A percentile compares a stretch with the other conserved stretches of the same genome.
Conservation (phyloP, 768 basidiomycete genomes). For the Plicaturopsis crispa region DNA sequence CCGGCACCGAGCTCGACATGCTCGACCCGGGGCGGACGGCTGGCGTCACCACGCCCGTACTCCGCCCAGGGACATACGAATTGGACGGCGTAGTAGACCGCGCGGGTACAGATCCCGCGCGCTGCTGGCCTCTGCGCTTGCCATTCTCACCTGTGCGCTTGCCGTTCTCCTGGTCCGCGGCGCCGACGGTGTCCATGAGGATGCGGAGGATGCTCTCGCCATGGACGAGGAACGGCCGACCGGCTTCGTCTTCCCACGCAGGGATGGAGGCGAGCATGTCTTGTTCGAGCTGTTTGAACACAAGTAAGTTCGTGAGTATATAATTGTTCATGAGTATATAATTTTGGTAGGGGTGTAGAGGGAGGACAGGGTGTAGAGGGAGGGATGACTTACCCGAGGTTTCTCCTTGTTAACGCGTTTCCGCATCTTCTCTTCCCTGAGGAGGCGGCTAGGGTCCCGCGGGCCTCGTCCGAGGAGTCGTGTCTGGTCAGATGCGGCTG, state of each 20-base stretch:
- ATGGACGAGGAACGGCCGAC: constrained; percentile 74
- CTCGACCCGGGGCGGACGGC: constrained; percentile 51
- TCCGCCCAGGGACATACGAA: constrained; percentile 22
- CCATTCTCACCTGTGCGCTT: too few relatives aligned
- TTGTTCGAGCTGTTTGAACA: constrained; percentile 64
- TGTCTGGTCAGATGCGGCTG: constrained; percentile 72
- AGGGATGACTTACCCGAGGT: constrained; percentile 80
- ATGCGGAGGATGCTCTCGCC: constrained; percentile 76
- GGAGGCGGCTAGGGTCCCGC: constrained; percentile 75
- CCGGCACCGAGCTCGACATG: constrained; percentile 40
- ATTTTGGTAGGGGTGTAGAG: not conserved
- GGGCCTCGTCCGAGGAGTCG: constrained; percentile 75
- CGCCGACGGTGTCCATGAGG: constrained; percentile 65
- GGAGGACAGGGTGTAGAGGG: not conserved
- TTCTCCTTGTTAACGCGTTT: constrained; percentile 91
- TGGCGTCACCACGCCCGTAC: constrained; percentile 42
- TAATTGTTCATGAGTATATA: too few relatives aligned
- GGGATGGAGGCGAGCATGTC: constrained; percentile 76
- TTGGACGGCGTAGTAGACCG: constrained; percentile 53
- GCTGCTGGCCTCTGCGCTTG: constrained; percentile 40
- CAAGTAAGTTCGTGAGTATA: constrained; percentile 2
- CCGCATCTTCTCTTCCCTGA: constrained; percentile 96
- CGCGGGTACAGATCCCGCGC: constrained; percentile 54
- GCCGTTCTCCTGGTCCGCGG: constrained; percentile 80
- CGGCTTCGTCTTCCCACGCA: constrained; percentile 75